Conservation (phyloP, 768 basidiomycete species). For the Infundibulicybe gibba region DNA sequence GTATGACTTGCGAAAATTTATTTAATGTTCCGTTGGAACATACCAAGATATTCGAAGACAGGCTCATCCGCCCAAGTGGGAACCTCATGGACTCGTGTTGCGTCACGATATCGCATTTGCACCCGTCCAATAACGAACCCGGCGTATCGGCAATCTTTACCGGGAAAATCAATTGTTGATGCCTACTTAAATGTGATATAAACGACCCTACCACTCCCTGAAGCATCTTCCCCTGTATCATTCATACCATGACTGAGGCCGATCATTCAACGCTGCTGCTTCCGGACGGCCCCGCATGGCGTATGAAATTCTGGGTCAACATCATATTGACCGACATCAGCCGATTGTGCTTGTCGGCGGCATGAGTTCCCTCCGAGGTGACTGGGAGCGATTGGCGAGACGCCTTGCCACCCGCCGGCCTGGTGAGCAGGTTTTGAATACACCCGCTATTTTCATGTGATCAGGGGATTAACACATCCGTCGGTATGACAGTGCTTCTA, state of each 20-base stretch:
- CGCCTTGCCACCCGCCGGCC: constrained; percentile 32
- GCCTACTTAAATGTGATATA: no score
- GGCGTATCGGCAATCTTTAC: no score
- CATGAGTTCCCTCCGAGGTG: constrained; percentile 33
- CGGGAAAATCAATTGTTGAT: no score
- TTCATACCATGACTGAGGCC: neutral
- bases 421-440: constrained; percentile 21
- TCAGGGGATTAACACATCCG: neutral
- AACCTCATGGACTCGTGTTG: no score
- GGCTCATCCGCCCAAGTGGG: neutral
- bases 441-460: no score
- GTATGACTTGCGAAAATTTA: neutral
- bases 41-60: neutral
- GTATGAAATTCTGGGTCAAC: constrained; percentile 36
- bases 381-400: constrained; percentile 33
- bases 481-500: constrained; percentile 28
- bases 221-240: neutral
- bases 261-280: constrained; percentile 21
- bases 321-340: constrained; percentile 20
- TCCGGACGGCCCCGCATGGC: constrained; percentile 37
- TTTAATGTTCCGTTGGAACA: neutral
- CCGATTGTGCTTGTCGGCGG: constrained; percentile 43
- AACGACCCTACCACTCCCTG: no score
- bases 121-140: no score
- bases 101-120: no score